phyloP scores from a whole-genome alignment of 2,329 filamentous ascomycete species.

The Plectosphaerella cucumerina region DNA sequence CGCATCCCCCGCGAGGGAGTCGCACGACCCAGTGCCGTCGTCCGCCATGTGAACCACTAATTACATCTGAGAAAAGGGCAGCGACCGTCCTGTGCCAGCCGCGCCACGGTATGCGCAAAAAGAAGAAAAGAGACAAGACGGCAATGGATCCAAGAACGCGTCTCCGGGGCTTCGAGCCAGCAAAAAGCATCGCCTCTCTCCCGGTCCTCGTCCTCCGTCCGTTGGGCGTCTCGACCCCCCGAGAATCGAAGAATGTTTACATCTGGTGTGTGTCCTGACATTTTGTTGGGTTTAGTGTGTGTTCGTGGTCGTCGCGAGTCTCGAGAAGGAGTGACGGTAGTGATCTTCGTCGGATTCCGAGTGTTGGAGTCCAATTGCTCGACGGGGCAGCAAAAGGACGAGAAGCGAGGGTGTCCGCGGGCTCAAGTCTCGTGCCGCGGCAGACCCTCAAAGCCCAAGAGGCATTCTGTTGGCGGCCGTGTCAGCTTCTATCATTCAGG shows the following conservation, averaged over 20 bases:
- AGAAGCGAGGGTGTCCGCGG: not conserved
- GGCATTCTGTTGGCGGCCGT: not conserved
- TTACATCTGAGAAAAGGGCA: not conserved
- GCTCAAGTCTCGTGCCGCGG: not conserved
- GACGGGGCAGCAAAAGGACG: not conserved
- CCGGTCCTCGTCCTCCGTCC: not conserved
- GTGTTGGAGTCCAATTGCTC: not conserved
- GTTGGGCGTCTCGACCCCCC: not conserved
- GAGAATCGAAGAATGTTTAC: not conserved
- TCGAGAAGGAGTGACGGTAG: not conserved
- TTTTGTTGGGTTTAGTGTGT: not conserved
- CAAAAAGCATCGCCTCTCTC: not conserved
- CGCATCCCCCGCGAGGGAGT: not conserved
- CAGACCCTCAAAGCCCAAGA: too few species aligned
- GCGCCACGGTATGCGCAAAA: not conserved
- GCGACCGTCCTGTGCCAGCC: not conserved
- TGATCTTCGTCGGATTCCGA: not conserved
- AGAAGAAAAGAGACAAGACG: not conserved
- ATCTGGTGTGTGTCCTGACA: not conserved
- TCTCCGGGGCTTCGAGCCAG: not conserved
- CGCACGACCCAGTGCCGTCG: not conserved
- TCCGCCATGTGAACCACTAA: not conserved
- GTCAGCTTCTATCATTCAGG: not conserved
- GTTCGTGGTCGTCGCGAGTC: not conserved
- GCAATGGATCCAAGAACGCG: not conserved